These are phyloP conservation scores for Rhizophagus prolifer DNA, from an alignment of 192 early-diverging fungal genomes.

Conservation along the genomic window DNA sequence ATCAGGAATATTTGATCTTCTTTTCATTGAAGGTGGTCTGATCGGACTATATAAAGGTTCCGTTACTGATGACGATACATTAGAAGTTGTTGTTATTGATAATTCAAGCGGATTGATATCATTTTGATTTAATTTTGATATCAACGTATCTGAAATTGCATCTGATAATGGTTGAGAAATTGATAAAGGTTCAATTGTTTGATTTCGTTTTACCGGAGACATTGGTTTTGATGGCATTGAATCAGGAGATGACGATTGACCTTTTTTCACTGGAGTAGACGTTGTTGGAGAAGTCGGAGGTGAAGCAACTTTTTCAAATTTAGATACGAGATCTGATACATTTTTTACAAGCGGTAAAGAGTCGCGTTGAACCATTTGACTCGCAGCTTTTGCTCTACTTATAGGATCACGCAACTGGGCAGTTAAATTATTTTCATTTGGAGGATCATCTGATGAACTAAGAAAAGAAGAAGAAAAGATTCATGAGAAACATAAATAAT, in stretches of 20 bases:
- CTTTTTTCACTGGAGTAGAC: neutral
- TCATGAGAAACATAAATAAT: neutral
- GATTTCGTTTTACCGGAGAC: neutral
- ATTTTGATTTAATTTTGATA: neutral
- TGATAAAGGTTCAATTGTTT: neutral
- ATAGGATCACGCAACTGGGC: neutral
- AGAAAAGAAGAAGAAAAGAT: neutral
- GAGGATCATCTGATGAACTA: neutral
- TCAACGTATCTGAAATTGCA: neutral
- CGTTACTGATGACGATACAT: neutral
- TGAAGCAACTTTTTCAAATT: slow-evolving; percentile 15
- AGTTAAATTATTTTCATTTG: neutral
- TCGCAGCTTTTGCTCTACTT: neutral
- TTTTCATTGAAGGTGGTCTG: neutral
- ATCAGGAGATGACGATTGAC: neutral
- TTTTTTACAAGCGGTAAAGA: neutral
- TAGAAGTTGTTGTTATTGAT: neutral
- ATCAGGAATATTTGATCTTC: neutral
- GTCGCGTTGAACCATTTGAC: neutral
- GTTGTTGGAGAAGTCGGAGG: slow-evolving; percentile 17
- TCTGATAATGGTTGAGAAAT: neutral
- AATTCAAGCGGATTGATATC: neutral
- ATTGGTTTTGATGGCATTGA: neutral
- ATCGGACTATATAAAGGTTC: neutral
- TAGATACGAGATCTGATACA: slow-evolving; percentile 1